These are phyloP conservation scores for Blastobotrys indianensis DNA, from an alignment of 1,139 yeast genomes.

Conservation along the genomic window DNA sequence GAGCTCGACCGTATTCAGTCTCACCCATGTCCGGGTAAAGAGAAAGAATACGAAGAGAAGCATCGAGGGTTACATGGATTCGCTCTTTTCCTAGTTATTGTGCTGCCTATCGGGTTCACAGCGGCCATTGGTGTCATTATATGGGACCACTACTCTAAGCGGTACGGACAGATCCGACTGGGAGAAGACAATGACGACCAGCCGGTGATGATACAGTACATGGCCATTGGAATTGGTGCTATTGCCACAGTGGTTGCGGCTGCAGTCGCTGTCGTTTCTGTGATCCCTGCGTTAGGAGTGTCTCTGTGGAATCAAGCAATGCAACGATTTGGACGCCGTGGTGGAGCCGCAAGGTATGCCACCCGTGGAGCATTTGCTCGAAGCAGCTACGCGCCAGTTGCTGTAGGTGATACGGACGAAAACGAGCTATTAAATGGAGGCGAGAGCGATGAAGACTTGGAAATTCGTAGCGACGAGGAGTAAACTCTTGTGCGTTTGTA, in stretches of 20 bases:
- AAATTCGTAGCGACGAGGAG: conserved; percentile 18
- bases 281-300: conserved; percentile 9
- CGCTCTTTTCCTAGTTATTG: conserved; percentile 46
- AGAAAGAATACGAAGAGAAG: conserved; percentile 52
- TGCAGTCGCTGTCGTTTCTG: conserved; percentile 24
- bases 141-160: conserved; percentile 71
- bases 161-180: conserved; percentile 81
- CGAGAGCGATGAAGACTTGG: conserved; percentile 26
- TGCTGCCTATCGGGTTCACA: conserved; percentile 55
- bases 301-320: conserved; percentile 5
- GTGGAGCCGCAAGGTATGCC: conserved; percentile 17
- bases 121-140: conserved; percentile 61
- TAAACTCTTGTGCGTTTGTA: conserved; percentile 5
- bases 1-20: conserved; percentile 62
- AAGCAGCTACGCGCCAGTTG: conserved; percentile 23
- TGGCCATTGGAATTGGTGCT: conserved; percentile 30
- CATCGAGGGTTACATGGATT: conserved; percentile 55
- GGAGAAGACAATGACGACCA: conserved; percentile 56
- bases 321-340: conserved; percentile 9
- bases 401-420: conserved; percentile 18
- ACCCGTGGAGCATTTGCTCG: conserved; percentile 26
- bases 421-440: conserved; percentile 26
- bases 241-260: conserved; percentile 31
- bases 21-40: conserved; percentile 84
- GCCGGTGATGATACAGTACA: conserved; percentile 22